Conservation (phyloP, 208 protist species). For the Tritrichomonas foetus region DNA sequence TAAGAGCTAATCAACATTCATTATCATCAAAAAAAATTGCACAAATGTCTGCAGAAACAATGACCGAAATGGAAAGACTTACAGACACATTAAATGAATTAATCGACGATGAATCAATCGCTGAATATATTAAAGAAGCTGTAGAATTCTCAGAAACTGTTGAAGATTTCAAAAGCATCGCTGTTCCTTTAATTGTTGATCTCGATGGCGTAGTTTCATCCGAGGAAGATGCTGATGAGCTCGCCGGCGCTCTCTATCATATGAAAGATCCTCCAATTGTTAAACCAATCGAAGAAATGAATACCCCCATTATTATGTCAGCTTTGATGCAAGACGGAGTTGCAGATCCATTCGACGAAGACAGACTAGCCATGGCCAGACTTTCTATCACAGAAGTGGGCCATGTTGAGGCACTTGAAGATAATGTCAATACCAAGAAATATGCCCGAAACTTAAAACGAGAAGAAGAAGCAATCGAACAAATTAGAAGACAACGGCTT, state of each 20-base stretch:
- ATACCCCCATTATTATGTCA: background rate
- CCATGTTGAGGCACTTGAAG: background rate
- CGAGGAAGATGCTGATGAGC: background rate
- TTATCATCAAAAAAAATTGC: no score
- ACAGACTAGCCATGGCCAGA: background rate
- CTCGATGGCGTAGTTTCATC: background rate
- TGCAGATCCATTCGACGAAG: background rate
- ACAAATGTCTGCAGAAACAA: no score
- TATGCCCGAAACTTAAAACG: background rate
- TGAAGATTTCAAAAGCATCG: background rate
- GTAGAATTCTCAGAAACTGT: background rate
- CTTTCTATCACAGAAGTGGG: background rate
- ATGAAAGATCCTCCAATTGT: background rate
- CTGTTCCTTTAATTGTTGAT: background rate
- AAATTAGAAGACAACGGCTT: background rate
- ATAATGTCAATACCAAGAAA: background rate
- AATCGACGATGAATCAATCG: background rate
- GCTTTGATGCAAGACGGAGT: background rate
- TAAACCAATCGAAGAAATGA: background rate
- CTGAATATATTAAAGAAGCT: background rate
- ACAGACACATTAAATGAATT: no score
- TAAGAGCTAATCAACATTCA: no score
- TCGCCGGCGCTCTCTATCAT: background rate
- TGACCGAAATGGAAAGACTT: no score
- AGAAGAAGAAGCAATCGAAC: background rate